Evolutionary conservation across 108 stramenopile species (phyloP).

Genomic region (Seminavis robusta): DNA sequence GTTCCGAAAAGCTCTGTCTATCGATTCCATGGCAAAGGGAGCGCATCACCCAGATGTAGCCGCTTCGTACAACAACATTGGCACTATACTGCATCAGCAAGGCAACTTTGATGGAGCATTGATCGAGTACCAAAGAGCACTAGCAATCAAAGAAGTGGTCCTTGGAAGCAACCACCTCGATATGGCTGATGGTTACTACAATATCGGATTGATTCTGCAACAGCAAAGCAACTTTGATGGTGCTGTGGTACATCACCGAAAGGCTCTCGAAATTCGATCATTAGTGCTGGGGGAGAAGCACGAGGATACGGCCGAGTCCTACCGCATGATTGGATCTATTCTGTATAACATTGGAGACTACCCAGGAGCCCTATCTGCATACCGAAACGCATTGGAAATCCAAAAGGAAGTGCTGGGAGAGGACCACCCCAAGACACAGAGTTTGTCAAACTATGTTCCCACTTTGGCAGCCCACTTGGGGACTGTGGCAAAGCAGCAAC

Average conservation of each 20-base stretch:
- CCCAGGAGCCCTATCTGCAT: slow-evolving; percentile 17
- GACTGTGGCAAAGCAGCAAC: no score
- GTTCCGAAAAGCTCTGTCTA: slow-evolving; percentile 25
- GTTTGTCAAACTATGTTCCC: no score
- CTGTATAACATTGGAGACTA: slow-evolving; percentile 19
- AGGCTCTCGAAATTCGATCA: slow-evolving; percentile 21
- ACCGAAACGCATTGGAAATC: slow-evolving; percentile 20
- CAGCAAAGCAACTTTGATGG: slow-evolving; percentile 13
- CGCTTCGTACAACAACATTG: slow-evolving; percentile 19
- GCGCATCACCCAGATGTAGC: slow-evolving; percentile 29
- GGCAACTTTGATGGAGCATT: slow-evolving; percentile 24
- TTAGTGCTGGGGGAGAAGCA: slow-evolving; percentile 25
- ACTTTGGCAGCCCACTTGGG: no score
- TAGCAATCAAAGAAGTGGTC: slow-evolving; percentile 12
- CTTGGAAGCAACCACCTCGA: not conserved
- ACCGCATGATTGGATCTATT: slow-evolving; percentile 14
- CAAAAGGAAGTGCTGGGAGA: slow-evolving; percentile 11
- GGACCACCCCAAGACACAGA: slow-evolving; percentile 17
- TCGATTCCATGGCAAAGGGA: slow-evolving; percentile 16
- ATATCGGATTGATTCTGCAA: slow-evolving; percentile 18
- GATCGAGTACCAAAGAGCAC: slow-evolving; percentile 21
- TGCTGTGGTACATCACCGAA: slow-evolving; percentile 8
- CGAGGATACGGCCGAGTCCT: slow-evolving; percentile 21
- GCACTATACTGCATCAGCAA: slow-evolving; percentile 13
- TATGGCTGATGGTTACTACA: not conserved